Percentiles rank a stretch among this genome's conserved stretches.
phyloP scores from a whole-genome alignment of 331 rosid genomes.

The Acacia pycnantha region DNA sequence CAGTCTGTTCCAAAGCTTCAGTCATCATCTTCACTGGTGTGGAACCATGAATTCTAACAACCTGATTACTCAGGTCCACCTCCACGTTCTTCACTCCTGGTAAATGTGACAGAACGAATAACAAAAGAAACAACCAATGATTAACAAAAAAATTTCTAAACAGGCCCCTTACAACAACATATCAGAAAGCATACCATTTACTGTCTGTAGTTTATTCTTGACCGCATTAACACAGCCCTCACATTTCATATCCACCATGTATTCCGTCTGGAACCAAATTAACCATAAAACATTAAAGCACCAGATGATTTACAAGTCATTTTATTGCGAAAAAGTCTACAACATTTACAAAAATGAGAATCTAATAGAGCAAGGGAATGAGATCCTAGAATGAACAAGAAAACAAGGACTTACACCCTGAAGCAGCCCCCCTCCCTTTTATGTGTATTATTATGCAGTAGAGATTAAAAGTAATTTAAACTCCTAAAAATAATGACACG shows the following conservation, averaged over 20 bases:
- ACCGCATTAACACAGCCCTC: conserved; percentile 87
- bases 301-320: conserved; percentile 1
- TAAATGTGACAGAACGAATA: conserved; percentile 21
- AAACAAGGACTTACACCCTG: not conserved
- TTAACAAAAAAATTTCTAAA: not conserved
- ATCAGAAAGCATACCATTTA: conserved; percentile 50
- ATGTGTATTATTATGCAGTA: not conserved
- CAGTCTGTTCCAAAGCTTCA: conserved; percentile 84
- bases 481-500: not conserved
- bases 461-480: not conserved
- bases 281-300: conserved; percentile 6
- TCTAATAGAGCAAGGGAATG: not conserved
- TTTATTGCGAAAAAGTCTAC: not conserved
- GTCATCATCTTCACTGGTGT: conserved; percentile 85
- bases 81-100: conserved; percentile 80
- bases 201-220: conserved; percentile 64
- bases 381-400: not conserved
- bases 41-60: conserved; percentile 85
- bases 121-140: not conserved
- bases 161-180: not conserved
- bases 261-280: conserved; percentile 69
- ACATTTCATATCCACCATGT: conserved; percentile 95
- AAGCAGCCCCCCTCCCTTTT: not conserved
- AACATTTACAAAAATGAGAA: not conserved
- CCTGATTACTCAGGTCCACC: conserved; percentile 78